Percentiles rank a stretch among this genome's conserved stretches.
Evolutionary conservation across 257 asterid species (phyloP).

Genomic region (Coffea canephora): DNA sequence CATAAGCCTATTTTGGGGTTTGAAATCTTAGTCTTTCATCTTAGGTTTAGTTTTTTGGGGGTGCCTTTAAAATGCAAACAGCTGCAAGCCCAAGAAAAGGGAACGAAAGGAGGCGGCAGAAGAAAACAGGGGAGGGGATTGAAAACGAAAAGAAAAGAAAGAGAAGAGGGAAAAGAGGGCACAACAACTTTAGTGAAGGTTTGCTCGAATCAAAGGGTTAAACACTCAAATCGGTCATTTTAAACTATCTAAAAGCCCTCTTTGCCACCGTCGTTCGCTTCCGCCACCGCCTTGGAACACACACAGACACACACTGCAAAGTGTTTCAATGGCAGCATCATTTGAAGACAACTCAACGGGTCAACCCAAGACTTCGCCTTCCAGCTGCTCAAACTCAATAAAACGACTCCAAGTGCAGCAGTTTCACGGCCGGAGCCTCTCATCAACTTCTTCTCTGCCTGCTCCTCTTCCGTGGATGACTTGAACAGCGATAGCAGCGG

Average conservation of each 20-base stretch:
- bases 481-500: neutral
- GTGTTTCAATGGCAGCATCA: slow-evolving; percentile 4
- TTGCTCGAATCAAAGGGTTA: too few species aligned
- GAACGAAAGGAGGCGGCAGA: too few species aligned
- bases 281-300: neutral
- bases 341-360: slow-evolving; percentile 3
- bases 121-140: too few species aligned
- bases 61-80: too few species aligned
- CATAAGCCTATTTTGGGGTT: too few species aligned
- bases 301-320: neutral
- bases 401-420: slow-evolving; percentile 1
- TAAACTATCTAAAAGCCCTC: neutral
- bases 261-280: neutral
- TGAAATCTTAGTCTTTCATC: too few species aligned
- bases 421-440: slow-evolving; percentile 15
- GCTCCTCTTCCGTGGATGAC: neutral
- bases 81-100: too few species aligned
- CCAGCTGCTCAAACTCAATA: slow-evolving; percentile 13
- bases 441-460: slow-evolving; percentile 9
- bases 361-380: slow-evolving; percentile 18
- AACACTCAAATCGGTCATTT: too few species aligned
- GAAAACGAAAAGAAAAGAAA: too few species aligned
- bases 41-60: too few species aligned
- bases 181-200: too few species aligned
- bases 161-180: too few species aligned